phyloP scores from a whole-genome alignment of 1,284 basidiomycete species.

The Leccinum brunneo-olivaceum region DNA sequence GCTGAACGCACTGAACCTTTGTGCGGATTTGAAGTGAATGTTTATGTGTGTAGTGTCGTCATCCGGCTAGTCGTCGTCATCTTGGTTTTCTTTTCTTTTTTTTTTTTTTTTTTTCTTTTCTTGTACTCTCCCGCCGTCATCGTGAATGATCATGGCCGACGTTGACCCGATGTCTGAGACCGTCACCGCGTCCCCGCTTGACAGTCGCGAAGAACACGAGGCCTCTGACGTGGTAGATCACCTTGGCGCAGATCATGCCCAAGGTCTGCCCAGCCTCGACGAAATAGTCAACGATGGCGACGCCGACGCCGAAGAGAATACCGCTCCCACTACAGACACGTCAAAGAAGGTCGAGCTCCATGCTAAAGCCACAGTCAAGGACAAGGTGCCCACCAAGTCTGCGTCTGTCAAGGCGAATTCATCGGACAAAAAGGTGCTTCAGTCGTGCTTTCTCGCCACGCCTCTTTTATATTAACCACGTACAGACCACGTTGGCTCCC shows the following conservation, averaged over 20 bases:
- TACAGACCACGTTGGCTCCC: slow-evolving; percentile 60
- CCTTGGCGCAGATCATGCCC: slow-evolving; percentile 17
- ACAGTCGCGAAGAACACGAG: slow-evolving; percentile 48
- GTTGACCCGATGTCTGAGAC: slow-evolving; percentile 28
- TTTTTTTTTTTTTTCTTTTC: slow-evolving; percentile 12
- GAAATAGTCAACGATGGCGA: slow-evolving; percentile 15
- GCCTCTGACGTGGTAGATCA: slow-evolving; percentile 35
- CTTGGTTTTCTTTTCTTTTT: not conserved
- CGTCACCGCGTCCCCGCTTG: slow-evolving; percentile 21
- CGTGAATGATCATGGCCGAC: slow-evolving; percentile 40
- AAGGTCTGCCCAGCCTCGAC: slow-evolving; percentile 14
- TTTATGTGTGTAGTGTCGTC: slow-evolving; percentile 21
- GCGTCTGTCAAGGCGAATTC: slow-evolving; percentile 28
- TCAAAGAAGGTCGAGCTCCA: slow-evolving; percentile 21
- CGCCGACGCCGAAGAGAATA: slow-evolving; percentile 13
- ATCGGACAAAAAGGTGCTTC: slow-evolving; percentile 59
- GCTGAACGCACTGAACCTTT: slow-evolving; percentile 67
- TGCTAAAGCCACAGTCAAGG: slow-evolving; percentile 34
- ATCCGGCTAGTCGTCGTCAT: slow-evolving; percentile 4
- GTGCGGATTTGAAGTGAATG: slow-evolving; percentile 40
- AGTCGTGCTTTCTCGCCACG: slow-evolving; percentile 18
- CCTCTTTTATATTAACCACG: slow-evolving; percentile 25
- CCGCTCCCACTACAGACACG: slow-evolving; percentile 15
- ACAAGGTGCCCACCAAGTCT: slow-evolving; percentile 29
- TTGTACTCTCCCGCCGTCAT: slow-evolving; percentile 11